Evolutionary conservation across 257 asterid genomes (phyloP).

Genomic region (Henckelia pumila): DNA sequence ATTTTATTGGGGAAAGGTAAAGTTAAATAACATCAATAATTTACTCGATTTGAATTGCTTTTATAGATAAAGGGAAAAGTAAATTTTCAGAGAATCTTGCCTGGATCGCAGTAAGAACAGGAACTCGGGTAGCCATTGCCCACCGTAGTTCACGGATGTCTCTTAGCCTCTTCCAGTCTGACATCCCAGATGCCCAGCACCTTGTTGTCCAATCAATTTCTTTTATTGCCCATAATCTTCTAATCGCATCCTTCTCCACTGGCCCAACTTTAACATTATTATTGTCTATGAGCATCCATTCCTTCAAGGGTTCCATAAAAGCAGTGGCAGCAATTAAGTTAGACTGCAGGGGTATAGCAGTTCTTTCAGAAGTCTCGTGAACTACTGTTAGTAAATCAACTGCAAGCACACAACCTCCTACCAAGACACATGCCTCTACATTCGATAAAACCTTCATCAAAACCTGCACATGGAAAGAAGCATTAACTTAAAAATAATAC

Average conservation of each 20-base stretch:
- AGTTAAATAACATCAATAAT: neutral
- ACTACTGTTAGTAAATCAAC: conserved; percentile 89
- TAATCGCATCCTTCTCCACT: conserved; percentile 90
- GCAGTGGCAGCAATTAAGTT: conserved; percentile 97
- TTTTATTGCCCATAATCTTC: conserved; percentile 93
- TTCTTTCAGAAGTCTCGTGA: conserved; percentile 97
- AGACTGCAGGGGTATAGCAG: conserved; percentile 95
- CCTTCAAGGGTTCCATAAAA: conserved; percentile 94
- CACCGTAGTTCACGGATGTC: conserved; percentile 98
- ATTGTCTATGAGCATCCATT: conserved; percentile 81
- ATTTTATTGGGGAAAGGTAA: neutral
- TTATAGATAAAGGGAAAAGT: conserved; percentile 6
- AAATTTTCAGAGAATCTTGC: conserved; percentile 34
- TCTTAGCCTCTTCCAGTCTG: conserved; percentile 94
- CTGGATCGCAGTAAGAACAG: conserved; percentile 91
- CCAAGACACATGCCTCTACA: conserved; percentile 95
- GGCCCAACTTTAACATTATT: conserved; percentile 85
- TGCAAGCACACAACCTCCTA: conserved; percentile 97
- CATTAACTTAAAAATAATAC: conserved; percentile 20
- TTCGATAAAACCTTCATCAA: conserved; percentile 88
- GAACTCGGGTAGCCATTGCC: conserved; percentile 90
- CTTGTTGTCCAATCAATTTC: conserved; percentile 94
- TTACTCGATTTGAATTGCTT: neutral
- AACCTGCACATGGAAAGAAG: conserved; percentile 47
- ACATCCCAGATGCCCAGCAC: conserved; percentile 96